A percentile compares a stretch with the other conserved stretches of the same genome.
These are phyloP conservation scores for Arachis monticola DNA, from an alignment of 331 rosid species.

Conservation along the genomic window DNA sequence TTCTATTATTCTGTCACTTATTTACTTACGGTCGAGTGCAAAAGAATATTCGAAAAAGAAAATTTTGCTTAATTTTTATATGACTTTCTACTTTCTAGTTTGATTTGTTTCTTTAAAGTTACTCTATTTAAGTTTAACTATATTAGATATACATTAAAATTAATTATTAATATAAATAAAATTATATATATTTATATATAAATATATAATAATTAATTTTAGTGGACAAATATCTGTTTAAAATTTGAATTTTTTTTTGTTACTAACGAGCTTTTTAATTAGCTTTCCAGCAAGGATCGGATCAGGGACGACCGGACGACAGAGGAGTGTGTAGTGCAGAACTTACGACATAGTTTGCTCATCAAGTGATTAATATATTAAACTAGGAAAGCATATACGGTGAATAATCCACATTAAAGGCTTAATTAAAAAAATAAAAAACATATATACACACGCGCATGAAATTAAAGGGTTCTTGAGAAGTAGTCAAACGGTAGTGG, in stretches of 20 bases:
- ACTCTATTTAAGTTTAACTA: background rate
- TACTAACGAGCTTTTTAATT: background rate
- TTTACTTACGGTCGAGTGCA: background rate
- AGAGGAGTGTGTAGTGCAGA: background rate
- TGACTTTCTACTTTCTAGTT: background rate
- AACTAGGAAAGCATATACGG: background rate
- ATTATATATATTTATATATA: too few species aligned
- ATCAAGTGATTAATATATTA: background rate
- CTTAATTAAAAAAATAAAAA: background rate
- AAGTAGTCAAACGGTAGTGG: slow-evolving; percentile 9
- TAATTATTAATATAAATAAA: too few species aligned
- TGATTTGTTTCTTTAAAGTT: background rate
- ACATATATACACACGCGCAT: too few species aligned
- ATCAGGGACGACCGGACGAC: too few species aligned
- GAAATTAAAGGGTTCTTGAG: too few species aligned
- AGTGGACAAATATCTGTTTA: too few species aligned
- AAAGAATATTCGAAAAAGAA: slow-evolving; percentile 11
- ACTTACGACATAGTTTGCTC: background rate
- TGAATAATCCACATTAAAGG: slow-evolving; percentile 16
- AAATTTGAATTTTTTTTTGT: too few species aligned
- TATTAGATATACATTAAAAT: too few species aligned
- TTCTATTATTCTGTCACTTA: too few species aligned
- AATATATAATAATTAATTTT: too few species aligned
- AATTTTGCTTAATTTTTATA: slow-evolving; percentile 9
- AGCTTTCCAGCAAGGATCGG: background rate